Evolutionary conservation across 2,329 filamentous ascomycete species (phyloP), one percentile per base, ranked within the genome.

Genomic region (Fusarium pseudocircinatum): DNA sequence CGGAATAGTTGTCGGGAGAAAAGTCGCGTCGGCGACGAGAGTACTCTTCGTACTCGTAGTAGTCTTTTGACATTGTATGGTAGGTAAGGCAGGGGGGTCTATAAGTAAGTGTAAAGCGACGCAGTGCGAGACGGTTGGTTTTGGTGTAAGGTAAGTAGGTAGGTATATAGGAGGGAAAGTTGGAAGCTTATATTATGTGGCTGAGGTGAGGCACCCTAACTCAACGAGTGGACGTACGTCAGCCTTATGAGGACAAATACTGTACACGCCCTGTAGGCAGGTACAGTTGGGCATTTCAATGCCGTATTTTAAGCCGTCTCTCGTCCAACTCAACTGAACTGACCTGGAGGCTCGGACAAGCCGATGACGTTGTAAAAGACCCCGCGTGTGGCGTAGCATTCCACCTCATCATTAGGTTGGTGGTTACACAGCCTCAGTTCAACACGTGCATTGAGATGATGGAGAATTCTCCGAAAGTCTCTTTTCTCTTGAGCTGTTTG

Each of bases 1-100:
- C 79, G 10, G 80, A 79, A 71, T 77, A 73, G 63, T 80, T 79
- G 32, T 80, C 79, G 18, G 81, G 81, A 15, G 81, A 82, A 47
- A 80, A 73, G 60, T 79, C 77, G 53, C 77, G 71, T 12, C 60
- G 77, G 37, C 72, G 76, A 53, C 75, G 78, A 34, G 72, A 72
- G 57, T 61, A 64, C 57, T 78, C 74, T 58, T 82, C 78, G 44
- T 78, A 77, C 58, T 79, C 78, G 72, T 82, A 79, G 69, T 79
- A 77, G 32, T 77, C 68, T 57, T 73, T 78, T 54, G 76, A 78
- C 75, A 71, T 77, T 67, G 32, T 34, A 20, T 49, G 40, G 18
- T 36, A 18, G 36, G 36, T 36, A 36, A 36, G 36, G 36, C 6
- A 20, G 18, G 11, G 36, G 9, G 12, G 13, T 54, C 37, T 47